Conservation (phyloP, 768 basidiomycete genomes). For the Coprinellus micaceus region DNA sequence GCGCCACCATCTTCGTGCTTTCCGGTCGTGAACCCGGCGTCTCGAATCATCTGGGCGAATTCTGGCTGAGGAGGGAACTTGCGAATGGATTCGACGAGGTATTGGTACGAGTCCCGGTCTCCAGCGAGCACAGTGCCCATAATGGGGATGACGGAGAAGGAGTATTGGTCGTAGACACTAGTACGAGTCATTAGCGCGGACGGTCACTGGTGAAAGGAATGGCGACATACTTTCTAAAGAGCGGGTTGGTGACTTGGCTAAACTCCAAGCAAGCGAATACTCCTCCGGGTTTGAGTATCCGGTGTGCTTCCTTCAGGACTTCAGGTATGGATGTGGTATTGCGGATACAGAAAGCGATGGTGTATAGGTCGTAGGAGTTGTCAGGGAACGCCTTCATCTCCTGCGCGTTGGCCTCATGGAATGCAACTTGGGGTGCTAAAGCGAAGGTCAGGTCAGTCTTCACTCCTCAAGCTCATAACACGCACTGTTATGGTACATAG, state of each 20-base stretch:
- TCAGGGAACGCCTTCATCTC: conserved; percentile 70
- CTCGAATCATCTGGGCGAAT: conserved; percentile 85
- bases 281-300: conserved; percentile 95
- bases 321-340: conserved; percentile 93
- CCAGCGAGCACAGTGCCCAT: conserved; percentile 96
- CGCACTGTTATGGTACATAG: conserved; percentile 97
- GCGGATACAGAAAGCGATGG: conserved; percentile 96
- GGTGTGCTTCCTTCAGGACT: conserved; percentile 84
- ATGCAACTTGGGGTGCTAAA: conserved; percentile 86
- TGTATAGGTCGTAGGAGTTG: conserved; percentile 92
- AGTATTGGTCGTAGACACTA: conserved; percentile 92
- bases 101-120: conserved; percentile 93
- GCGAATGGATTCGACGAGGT: conserved; percentile 95
- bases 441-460: conserved; percentile 4
- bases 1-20: conserved; percentile 74
- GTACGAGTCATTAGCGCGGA: conserved; percentile 9
- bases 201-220: neutral
- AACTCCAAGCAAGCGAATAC: conserved; percentile 96
- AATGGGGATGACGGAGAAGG: conserved; percentile 91
- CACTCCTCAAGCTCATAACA: conserved; percentile 8
- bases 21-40: conserved; percentile 78
- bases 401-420: conserved; percentile 93
- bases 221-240: neutral
- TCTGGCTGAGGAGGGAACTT: conserved; percentile 85
- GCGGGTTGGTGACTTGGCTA: conserved; percentile 84